phyloP scores from a whole-genome alignment of 192 early-diverging fungal genomes.

The Dissophora globulifera region DNA sequence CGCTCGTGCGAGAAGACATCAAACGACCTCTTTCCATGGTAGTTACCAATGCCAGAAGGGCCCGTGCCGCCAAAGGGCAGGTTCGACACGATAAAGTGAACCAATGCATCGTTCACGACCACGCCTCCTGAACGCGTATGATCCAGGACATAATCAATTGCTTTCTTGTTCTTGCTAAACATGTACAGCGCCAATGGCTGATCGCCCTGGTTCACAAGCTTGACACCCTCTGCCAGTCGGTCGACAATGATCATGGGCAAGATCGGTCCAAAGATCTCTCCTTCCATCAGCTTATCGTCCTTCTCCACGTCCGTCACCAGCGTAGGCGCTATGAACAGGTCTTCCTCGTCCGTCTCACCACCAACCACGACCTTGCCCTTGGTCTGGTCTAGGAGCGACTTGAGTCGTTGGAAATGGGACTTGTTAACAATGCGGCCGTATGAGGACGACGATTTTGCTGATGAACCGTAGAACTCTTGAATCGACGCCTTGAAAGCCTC shows the following conservation, averaged over 20 bases:
- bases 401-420: conserved; percentile 71
- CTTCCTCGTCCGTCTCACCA: conserved; percentile 66
- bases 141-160: conserved; percentile 71
- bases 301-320: conserved; percentile 78
- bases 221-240: conserved; percentile 75
- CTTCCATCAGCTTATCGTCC: conserved; percentile 78
- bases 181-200: conserved; percentile 86
- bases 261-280: conserved; percentile 94
- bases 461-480: conserved; percentile 54
- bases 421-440: conserved; percentile 74
- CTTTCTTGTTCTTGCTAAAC: conserved; percentile 68
- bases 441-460: conserved; percentile 53
- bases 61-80: conserved; percentile 93
- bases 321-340: conserved; percentile 83
- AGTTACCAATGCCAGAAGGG: conserved; percentile 85
- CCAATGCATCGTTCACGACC: conserved; percentile 83
- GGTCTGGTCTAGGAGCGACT: conserved; percentile 59
- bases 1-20: conserved; percentile 84
- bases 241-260: conserved; percentile 82
- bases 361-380: conserved; percentile 68
- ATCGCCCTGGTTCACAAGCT: conserved; percentile 69
- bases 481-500: conserved; percentile 62
- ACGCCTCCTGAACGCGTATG: conserved; percentile 82
- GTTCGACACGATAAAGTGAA: conserved; percentile 67
- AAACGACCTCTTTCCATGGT: conserved; percentile 85